Percentiles rank a stretch among this genome's conserved stretches.
These are phyloP conservation scores for Arabis alpina DNA, from an alignment of 345 rosid genomes.

Conservation along the genomic window DNA sequence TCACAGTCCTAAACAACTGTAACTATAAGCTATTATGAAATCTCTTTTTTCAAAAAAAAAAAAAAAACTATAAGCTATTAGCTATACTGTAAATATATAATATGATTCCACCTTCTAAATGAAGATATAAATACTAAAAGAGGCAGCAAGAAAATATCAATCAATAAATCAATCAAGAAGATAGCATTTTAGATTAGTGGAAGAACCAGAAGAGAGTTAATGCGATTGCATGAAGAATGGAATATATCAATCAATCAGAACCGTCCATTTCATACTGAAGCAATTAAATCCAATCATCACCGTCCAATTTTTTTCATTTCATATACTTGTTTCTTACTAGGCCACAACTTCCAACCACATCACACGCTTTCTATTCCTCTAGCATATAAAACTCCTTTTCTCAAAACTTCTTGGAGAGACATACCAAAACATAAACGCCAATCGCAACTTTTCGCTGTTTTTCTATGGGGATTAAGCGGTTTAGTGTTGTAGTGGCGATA, in stretches of 20 bases:
- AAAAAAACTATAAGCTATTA: no score
- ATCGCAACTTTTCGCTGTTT: conserved; percentile 24
- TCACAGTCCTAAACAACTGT: neutral
- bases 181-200: no score
- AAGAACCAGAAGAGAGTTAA: conserved; percentile 22
- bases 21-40: no score
- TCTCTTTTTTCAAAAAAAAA: no score
- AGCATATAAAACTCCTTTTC: conserved; percentile 10
- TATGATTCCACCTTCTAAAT: no score
- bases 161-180: no score
- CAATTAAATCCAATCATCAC: conserved; percentile 10
- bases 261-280: conserved; percentile 3
- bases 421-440: conserved; percentile 14
- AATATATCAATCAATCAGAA: neutral
- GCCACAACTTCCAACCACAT: conserved; percentile 40
- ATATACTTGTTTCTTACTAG: conserved; percentile 16
- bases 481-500: conserved; percentile 28
- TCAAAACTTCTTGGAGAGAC: conserved; percentile 29
- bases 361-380: conserved; percentile 32
- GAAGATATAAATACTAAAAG: conserved; percentile 9
- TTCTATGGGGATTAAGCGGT: conserved; percentile 11
- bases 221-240: conserved; percentile 4
- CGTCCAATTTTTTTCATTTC: conserved; percentile 4
- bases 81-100: no score
- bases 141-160: neutral